Evolutionary conservation across 176 grass and related monocot genomes (phyloP).

Genomic region (Zea luxurians): DNA sequence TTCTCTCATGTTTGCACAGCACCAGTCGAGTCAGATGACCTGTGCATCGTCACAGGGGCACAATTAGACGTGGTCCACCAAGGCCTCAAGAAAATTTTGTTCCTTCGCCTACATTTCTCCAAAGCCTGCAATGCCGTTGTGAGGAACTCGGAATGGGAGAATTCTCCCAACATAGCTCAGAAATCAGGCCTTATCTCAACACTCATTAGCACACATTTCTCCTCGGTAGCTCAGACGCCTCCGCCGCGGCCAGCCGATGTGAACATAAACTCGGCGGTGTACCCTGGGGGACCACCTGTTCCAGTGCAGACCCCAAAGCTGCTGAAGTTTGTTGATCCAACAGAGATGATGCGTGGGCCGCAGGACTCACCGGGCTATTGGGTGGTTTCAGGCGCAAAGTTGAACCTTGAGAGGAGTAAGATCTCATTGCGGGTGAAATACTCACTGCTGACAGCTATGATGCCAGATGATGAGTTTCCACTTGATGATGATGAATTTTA

Average conservation of each 20-base stretch:
- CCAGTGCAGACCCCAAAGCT: slow-evolving; percentile 81
- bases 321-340: slow-evolving; percentile 81
- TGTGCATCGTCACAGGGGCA: slow-evolving; percentile 75
- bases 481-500: slow-evolving; percentile 52
- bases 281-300: slow-evolving; percentile 79
- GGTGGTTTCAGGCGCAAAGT: slow-evolving; percentile 90
- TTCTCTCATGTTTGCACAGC: slow-evolving; percentile 93
- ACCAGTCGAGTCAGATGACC: slow-evolving; percentile 75
- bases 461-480: slow-evolving; percentile 63
- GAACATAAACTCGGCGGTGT: slow-evolving; percentile 89
- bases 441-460: slow-evolving; percentile 67
- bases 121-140: slow-evolving; percentile 54
- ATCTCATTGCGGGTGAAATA: slow-evolving; percentile 82
- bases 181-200: slow-evolving; percentile 94
- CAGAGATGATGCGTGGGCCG: slow-evolving; percentile 79
- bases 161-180: slow-evolving; percentile 78
- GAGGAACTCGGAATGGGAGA: slow-evolving; percentile 77
- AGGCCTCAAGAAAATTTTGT: slow-evolving; percentile 88
- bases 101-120: slow-evolving; percentile 75
- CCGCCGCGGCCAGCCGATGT: slow-evolving; percentile 68
- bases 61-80: slow-evolving; percentile 64
- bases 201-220: slow-evolving; percentile 94
- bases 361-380: slow-evolving; percentile 90
- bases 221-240: slow-evolving; percentile 62
- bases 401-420: slow-evolving; percentile 84